Base-by-base conservation (phyloP, 2,329 filamentous ascomycete genomes). In the Beauveria caledonica region DNA sequence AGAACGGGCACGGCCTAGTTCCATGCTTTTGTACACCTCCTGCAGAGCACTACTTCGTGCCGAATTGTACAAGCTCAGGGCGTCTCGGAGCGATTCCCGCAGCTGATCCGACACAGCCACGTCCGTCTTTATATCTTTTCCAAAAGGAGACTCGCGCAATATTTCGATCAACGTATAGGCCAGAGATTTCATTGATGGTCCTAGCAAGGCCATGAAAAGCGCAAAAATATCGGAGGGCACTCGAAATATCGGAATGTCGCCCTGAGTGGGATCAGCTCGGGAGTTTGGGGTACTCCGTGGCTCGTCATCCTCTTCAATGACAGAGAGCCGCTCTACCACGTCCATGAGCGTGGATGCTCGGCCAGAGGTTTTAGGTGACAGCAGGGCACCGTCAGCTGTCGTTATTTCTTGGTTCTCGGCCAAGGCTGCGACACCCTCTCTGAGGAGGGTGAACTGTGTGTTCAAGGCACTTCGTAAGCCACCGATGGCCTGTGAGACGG, bases 121-220 rank as follows among this genome's bases (percentile, higher is more conserved):
- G 40, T 83, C 78, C 63, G 86, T 86, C 29, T 86, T 79, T 0
- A 88, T 84, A 1, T 82, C 80, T 13, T 84, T 76, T 5, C 86
- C 86, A 72, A 96, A 97, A 0, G 92, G 91, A 1, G 95, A 81
- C 63, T 96, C 92, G 58, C 90, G 87, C 8, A 99, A 83, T 10
- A 96, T 92, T 69, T 95, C 88, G 11, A 91, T 90, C 44, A 99
- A 75, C 0, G 94, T 97, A 67, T 89, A 94, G 3, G 91, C 90
- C n/a, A 99, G 77, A 0, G 93, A 97, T 72, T 96, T 96, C 86
- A 97, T 96, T 0, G 93, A 94, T 1, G 94, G 94, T 0, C 94
- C 94, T 23, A 99, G 78, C 65, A 94, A 85, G 21, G 83, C 80
- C 62, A 99, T 96, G 72, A 97, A 99, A 5, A 92, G 80, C 11